Percentiles rank a stretch among this genome's conserved stretches.
These are phyloP conservation scores for Fusarium siculi DNA, from an alignment of 2,329 filamentous ascomycete genomes.

Conservation along the genomic window DNA sequence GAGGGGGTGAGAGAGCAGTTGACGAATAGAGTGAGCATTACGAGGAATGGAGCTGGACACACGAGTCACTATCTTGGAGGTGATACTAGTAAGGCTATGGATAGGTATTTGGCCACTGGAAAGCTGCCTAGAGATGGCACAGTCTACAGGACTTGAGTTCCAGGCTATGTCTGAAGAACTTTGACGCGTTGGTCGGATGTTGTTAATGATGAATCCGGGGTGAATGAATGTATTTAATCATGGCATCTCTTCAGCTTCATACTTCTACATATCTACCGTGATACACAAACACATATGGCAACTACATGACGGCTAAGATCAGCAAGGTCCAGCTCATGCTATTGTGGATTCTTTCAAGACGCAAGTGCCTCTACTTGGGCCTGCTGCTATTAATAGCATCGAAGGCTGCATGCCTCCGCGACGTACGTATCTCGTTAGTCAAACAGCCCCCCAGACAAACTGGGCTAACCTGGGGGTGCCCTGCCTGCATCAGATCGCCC, in stretches of 20 bases:
- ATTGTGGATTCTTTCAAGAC: not conserved
- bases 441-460: not conserved
- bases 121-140: constrained; percentile 37
- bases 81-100: constrained; percentile 37
- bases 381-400: not conserved
- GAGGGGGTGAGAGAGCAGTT: constrained; percentile 36
- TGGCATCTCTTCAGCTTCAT: not conserved
- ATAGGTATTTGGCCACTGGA: constrained; percentile 33
- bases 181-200: not conserved
- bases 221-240: not conserved
- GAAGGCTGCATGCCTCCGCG: not conserved
- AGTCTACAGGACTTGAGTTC: constrained; percentile 23
- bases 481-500: not conserved
- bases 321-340: not conserved
- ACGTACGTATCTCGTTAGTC: not conserved
- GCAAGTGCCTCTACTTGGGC: not conserved
- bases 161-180: not conserved
- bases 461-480: not conserved
- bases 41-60: constrained; percentile 39
- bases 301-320: fast-evolving
- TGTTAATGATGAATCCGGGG: not conserved
- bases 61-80: constrained; percentile 34
- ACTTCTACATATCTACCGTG: not conserved
- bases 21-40: constrained; percentile 35
- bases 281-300: not conserved